phyloP scores from a whole-genome alignment of 2,329 filamentous ascomycete species.

The Calonectria honghensis region DNA sequence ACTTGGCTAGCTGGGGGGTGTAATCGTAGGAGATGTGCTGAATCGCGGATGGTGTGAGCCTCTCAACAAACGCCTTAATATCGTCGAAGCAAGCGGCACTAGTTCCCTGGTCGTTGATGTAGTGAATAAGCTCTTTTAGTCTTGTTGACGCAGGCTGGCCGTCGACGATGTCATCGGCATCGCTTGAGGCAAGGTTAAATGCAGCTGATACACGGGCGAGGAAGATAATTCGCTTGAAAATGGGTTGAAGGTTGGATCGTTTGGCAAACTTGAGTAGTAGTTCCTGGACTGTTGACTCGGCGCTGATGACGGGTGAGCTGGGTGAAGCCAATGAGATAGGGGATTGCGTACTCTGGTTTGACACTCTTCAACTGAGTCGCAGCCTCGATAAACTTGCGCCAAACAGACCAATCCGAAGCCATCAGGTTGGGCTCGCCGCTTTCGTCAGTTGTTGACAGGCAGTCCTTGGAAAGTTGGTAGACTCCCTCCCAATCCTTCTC shows the following conservation, averaged over 20 bases:
- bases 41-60: constrained; percentile 64
- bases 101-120: constrained; percentile 60
- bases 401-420: constrained; percentile 67
- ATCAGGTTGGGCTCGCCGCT: constrained; percentile 63
- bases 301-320: constrained; percentile 51
- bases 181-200: constrained; percentile 58
- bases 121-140: constrained; percentile 59
- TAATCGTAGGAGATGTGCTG: constrained; percentile 63
- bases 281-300: constrained; percentile 52
- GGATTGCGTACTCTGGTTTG: constrained; percentile 58
- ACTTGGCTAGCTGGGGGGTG: constrained; percentile 57
- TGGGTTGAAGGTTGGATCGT: constrained; percentile 57
- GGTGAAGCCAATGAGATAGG: background rate
- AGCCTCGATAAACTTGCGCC: constrained; percentile 63
- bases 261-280: constrained; percentile 58
- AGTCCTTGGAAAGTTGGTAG: constrained; percentile 66
- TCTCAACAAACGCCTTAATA: constrained; percentile 66
- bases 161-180: constrained; percentile 56
- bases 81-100: constrained; percentile 68
- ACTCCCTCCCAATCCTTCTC: constrained; percentile 65
- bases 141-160: constrained; percentile 56
- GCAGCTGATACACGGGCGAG: constrained; percentile 62
- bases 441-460: constrained; percentile 63
- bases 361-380: constrained; percentile 58
- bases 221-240: constrained; percentile 63